phyloP scores from a whole-genome alignment of 148 eudicot genomes.

The Rhododendron mucronatum region DNA sequence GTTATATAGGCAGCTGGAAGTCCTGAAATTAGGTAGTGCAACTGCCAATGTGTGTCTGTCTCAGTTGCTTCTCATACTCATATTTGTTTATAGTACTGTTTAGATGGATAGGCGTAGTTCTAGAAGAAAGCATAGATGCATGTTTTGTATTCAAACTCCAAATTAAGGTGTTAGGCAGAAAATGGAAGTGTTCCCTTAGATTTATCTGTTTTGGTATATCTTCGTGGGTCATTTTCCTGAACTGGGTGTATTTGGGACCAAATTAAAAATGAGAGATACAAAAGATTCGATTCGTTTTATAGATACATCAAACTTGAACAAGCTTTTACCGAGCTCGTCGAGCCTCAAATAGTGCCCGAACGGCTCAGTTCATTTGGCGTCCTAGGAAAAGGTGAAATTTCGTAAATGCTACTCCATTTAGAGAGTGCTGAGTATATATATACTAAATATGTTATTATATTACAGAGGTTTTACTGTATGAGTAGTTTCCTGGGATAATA shows the following conservation, averaged over 20 bases:
- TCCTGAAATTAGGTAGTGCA: neutral
- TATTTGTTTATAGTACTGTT: neutral
- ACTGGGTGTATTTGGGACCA: too few species aligned
- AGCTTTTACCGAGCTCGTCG: neutral
- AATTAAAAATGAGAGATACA: too few species aligned
- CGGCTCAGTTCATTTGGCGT: neutral
- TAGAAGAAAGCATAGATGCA: neutral
- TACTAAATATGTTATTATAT: too few species aligned
- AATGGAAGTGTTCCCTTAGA: too few species aligned
- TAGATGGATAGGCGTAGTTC: neutral
- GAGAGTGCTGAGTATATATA: too few species aligned
- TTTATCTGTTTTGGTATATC: too few species aligned
- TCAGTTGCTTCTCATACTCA: neutral
- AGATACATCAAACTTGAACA: too few species aligned
- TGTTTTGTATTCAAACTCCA: neutral
- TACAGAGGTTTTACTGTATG: neutral
- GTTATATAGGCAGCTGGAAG: neutral
- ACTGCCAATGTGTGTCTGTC: neutral
- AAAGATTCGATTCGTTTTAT: too few species aligned
- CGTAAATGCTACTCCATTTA: neutral
- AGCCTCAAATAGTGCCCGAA: neutral
- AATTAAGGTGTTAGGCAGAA: neutral
- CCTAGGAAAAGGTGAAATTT: neutral
- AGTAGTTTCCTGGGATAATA: neutral
- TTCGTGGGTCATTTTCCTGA: too few species aligned